phyloP scores from a whole-genome alignment of 2,329 filamentous ascomycete genomes.

The Paecilomyces sp. region DNA sequence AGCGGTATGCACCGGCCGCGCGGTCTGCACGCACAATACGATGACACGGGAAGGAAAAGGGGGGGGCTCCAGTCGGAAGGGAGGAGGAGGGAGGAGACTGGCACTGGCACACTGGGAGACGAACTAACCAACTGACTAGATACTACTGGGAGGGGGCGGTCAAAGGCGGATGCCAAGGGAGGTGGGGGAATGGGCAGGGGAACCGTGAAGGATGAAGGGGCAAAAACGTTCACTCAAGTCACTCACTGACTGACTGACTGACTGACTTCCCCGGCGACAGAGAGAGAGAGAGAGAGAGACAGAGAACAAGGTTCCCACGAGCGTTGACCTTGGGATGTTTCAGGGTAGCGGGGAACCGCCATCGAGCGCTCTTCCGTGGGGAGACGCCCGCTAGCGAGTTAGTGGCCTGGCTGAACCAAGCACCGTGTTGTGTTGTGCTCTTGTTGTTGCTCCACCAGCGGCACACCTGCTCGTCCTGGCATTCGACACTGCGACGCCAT shows the following conservation, averaged over 20 bases:
- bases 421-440: too few species aligned
- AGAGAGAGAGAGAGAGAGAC: conserved; percentile 3
- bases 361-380: conserved; percentile 25
- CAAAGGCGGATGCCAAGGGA: conserved; percentile 1
- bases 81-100: too few species aligned
- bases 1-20: conserved; percentile 1
- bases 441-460: conserved; percentile 5
- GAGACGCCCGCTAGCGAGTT: conserved; percentile 4
- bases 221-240: neutral
- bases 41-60: conserved; percentile 10
- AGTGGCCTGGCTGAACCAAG: too few species aligned
- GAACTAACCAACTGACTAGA: too few species aligned
- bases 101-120: too few species aligned
- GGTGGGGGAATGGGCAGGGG: conserved; percentile 7
- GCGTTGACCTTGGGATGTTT: conserved; percentile 19
- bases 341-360: conserved; percentile 27
- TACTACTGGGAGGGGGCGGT: conserved; percentile 7
- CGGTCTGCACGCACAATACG: conserved; percentile 5
- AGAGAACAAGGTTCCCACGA: conserved; percentile 21
- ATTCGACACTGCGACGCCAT: neutral
- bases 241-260: too few species aligned
- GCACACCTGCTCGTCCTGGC: neutral
- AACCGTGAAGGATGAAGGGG: conserved; percentile 3
- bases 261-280: neutral
- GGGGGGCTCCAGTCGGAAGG: conserved; percentile 17